Evolutionary conservation across 306 rosid species (phyloP), one percentile per base, ranked within the genome.

Genomic region (Delonix regia): DNA sequence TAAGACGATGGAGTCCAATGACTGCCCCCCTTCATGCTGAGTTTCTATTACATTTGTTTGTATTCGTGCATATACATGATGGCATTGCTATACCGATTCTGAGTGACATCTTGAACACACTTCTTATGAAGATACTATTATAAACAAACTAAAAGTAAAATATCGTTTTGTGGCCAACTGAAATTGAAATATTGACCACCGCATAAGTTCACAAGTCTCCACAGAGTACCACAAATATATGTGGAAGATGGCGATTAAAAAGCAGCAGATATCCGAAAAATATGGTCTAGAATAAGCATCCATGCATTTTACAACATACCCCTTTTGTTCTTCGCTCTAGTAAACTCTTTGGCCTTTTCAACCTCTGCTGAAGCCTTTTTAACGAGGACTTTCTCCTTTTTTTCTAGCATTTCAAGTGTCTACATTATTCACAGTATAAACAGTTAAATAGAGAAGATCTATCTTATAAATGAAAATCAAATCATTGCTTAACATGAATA

Each of bases 341-440:
- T 91, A 80, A 83, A 91, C 5, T 96, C 98, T 81, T 93, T 96
- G 61, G 99, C 99, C 78, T 65, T 96, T 78, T 93, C 99, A 77
- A 96, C 98, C 81, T 96, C 99, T 12, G 82, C 85, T 12, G 84
- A 63, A 55, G 96, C 98, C 83, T 93, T 96, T 84, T 90, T 96
- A 41, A 82, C 45, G 8, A 96, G 91, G 30, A 93, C 93, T 62
- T 93, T 96, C 88, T 96, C 99, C 87, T 93, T 96, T 86, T 93
- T 96, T 90, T 96, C 99, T 10, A 96, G 90, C 99, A 96, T 93
- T 85, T 96, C 97, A 61, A 96, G 96, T 9, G 99, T 96, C 99
- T 96, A 82, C 78, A 86, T 42, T 66, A 80, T 74, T 65, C 76
- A 71, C 55, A 67, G 48, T 60, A 49, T 68, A 49, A 82, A 64